Percentiles rank a stretch among this genome's conserved stretches.
phyloP scores from a whole-genome alignment of 169 alveolate species.

The Eimeria maxima region DNA sequence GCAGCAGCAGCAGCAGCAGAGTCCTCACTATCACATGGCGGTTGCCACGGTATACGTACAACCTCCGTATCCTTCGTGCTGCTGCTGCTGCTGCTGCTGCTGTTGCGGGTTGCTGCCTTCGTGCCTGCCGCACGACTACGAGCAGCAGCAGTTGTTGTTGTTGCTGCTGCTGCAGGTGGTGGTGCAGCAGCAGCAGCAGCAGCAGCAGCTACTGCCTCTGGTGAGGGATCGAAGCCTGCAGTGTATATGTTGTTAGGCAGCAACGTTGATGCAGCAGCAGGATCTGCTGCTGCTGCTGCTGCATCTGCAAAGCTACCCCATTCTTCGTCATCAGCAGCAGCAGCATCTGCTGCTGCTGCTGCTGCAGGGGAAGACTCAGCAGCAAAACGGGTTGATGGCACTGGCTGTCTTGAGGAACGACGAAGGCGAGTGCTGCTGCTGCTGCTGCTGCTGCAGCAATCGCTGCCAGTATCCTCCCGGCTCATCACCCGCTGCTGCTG shows the following conservation, averaged over 20 bases:
- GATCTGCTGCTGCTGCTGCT: background rate
- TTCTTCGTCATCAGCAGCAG: background rate
- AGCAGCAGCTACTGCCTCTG: background rate
- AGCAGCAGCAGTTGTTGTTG: no score
- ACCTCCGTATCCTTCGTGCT: background rate
- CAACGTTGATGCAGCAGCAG: background rate
- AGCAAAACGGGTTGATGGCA: background rate
- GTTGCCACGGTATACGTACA: background rate
- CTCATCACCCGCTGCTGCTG: constrained; percentile 1
- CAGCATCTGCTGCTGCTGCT: constrained; percentile 10
- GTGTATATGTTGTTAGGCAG: background rate
- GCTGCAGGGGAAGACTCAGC: background rate
- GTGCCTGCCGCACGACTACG: background rate
- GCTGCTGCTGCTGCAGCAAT: constrained; percentile 10
- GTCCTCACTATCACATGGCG: background rate
- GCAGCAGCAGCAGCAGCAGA: constrained; percentile 43
- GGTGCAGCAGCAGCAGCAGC: constrained; percentile 16
- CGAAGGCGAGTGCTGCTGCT: background rate
- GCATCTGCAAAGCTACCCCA: background rate
- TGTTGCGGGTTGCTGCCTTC: no score
- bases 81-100: no score
- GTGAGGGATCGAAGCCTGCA: background rate
- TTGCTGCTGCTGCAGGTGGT: background rate
- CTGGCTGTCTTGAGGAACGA: background rate
- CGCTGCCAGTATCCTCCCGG: constrained; percentile 36